Conservation (phyloP, 345 rosid species). For the Salix koriyanagi region DNA sequence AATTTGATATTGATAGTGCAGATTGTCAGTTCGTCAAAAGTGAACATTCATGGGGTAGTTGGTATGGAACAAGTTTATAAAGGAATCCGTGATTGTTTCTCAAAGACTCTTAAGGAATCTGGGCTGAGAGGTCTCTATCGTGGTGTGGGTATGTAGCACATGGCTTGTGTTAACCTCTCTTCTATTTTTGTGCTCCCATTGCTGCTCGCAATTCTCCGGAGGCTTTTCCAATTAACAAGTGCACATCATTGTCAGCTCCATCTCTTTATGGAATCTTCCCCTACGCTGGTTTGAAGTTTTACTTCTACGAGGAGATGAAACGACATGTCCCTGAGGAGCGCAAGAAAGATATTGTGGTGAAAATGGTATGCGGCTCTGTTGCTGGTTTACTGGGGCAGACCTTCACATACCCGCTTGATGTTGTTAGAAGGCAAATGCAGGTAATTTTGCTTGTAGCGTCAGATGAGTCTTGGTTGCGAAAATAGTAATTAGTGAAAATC, state of each 20-base stretch:
- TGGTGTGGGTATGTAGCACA: slow-evolving; percentile 65
- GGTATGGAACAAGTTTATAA: slow-evolving; percentile 45
- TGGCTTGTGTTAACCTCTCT: slow-evolving; percentile 12
- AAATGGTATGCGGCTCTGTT: slow-evolving; percentile 78
- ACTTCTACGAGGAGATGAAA: slow-evolving; percentile 96
- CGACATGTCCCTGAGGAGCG: slow-evolving; percentile 70
- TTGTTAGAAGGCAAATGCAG: slow-evolving; percentile 98
- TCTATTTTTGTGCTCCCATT: background rate
- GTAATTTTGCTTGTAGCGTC: slow-evolving; percentile 28
- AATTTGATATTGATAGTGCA: slow-evolving; percentile 31
- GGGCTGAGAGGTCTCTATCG: slow-evolving; percentile 85
- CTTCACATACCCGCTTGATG: slow-evolving; percentile 92
- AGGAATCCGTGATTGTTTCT: slow-evolving; percentile 83
- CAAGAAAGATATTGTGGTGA: slow-evolving; percentile 64
- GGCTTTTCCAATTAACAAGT: slow-evolving; percentile 11
- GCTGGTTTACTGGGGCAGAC: slow-evolving; percentile 93
- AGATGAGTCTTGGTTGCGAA: background rate
- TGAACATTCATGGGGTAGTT: slow-evolving; percentile 31
- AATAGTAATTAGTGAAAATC: background rate
- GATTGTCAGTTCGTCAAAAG: slow-evolving; percentile 60
- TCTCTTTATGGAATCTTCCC: slow-evolving; percentile 94
- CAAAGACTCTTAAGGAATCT: slow-evolving; percentile 62
- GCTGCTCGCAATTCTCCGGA: background rate
- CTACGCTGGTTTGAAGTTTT: slow-evolving; percentile 93
- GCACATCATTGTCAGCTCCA: slow-evolving; percentile 53